Conservation (phyloP, 1,284 basidiomycete genomes). For the Apiotrichum laibachii region DNA sequence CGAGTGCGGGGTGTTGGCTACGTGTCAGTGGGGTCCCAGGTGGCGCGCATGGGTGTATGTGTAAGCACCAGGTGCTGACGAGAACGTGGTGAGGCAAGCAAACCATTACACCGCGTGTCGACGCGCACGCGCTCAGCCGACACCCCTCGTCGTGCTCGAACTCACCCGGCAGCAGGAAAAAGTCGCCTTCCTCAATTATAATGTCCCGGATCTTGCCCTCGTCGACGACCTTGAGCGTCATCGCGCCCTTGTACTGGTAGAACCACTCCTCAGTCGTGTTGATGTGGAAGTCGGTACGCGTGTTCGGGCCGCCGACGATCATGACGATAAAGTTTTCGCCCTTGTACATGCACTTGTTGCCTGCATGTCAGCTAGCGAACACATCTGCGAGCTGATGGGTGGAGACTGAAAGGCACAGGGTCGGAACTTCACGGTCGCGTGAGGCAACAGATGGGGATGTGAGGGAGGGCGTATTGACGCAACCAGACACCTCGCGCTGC, state of each 20-base stretch:
- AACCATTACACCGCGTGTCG: no score
- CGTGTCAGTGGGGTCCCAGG: not conserved
- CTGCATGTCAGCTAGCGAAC: conserved; percentile 21
- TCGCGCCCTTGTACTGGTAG: conserved; percentile 87
- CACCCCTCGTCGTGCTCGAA: not conserved
- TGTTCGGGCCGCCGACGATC: conserved; percentile 89
- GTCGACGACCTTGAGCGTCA: conserved; percentile 84
- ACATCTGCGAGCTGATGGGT: not conserved
- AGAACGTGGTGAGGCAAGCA: not conserved
- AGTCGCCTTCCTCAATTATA: conserved; percentile 86
- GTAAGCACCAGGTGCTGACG: not conserved
- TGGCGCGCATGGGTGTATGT: not conserved
- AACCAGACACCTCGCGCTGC: no score
- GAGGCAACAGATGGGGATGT: no score
- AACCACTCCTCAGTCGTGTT: conserved; percentile 98
- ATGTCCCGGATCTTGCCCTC: conserved; percentile 84
- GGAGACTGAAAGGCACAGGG: not conserved
- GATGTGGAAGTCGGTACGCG: conserved; percentile 85
- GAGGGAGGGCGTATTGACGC: no score
- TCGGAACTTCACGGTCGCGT: no score
- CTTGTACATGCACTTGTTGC: conserved; percentile 82
- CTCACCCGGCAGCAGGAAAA: conserved; percentile 88
- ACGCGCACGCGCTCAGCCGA: no score
- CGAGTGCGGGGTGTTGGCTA: conserved; percentile 92
- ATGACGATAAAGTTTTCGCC: conserved; percentile 83